Base-by-base conservation (phyloP, 805 yeast species). In the Suhomyces faveliae region DNA sequence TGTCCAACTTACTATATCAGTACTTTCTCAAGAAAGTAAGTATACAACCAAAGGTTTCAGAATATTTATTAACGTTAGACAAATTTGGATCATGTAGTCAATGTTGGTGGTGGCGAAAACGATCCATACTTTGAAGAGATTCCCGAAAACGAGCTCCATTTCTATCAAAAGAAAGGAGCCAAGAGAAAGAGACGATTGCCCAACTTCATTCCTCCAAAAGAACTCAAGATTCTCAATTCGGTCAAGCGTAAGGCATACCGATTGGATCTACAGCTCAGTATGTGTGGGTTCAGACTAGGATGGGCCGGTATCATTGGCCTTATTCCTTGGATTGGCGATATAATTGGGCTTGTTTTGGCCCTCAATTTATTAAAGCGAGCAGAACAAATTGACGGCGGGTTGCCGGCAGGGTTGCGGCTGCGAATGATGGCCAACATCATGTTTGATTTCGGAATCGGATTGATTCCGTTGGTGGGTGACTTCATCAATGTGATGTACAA, bases 241-340 rank as follows among this genome's bases (percentile, higher is more conserved):
- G 71, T 71, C 35, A 71, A 66, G 51, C 51, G 63, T 10, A 61
- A 60, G 47, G 76, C 77, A 8, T 71, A 71, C 48, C 53, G 73
- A 19, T 57, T 70, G 35, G 77, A 72, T 51, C 58, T 71, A 43
- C 75, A 67, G 50, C 59, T 71, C 51, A 64, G 71, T 44, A 20
- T 70, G 12, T 70, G 76, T 53, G 77, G 77, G 3, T 43, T 66
- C 3, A 56, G 76, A 37, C 44, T 71, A 7, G 77, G 77, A 4
- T 71, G 75, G 76, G 72, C 76, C 0, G 76, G 72, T 1, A 45
- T 72, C 24, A 66, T 72, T 43, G 76, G 76, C 5, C 55, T 72
- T 11, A 53, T 72, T 45, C 77, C 77, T 1, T 69, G 74, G 74
- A 51, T 71, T 22, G 77, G 77, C 2, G 72, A 70, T 49, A 23